phyloP scores from a whole-genome alignment of 495 filamentous ascomycete genomes.

The Pyrenula massariospora region DNA sequence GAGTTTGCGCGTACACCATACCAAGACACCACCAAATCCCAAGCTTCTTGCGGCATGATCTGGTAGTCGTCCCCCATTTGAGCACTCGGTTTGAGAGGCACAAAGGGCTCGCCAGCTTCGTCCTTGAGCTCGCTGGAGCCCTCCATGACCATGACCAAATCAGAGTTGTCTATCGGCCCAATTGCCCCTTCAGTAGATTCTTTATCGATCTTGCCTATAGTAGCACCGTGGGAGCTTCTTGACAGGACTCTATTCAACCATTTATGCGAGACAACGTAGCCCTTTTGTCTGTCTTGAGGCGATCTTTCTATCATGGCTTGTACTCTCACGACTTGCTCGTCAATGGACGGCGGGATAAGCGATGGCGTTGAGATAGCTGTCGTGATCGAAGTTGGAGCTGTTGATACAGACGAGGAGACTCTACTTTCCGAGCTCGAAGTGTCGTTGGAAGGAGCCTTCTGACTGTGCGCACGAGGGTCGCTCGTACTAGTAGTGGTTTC shows the following conservation, averaged over 20 bases:
- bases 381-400: background rate
- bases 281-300: constrained; percentile 56
- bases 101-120: constrained; percentile 47
- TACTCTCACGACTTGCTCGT: constrained; percentile 69
- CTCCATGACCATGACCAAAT: constrained; percentile 37
- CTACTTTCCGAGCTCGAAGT: background rate
- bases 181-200: constrained; percentile 50
- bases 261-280: constrained; percentile 62
- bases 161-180: constrained; percentile 81
- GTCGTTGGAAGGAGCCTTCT: constrained; percentile 12
- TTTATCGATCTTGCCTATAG: constrained; percentile 41
- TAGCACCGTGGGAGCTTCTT: constrained; percentile 42
- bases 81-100: constrained; percentile 66
- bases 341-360: constrained; percentile 38
- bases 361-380: background rate
- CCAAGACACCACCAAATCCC: constrained; percentile 71
- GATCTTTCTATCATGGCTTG: constrained; percentile 36
- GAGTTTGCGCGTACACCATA: constrained; percentile 64
- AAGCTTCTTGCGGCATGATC: constrained; percentile 65
- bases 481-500: constrained; percentile 14
- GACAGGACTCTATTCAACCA: constrained; percentile 72
- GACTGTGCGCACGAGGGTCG: constrained; percentile 8
- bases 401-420: background rate
- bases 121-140: constrained; percentile 30
- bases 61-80: constrained; percentile 56